Base-by-base conservation (phyloP, 345 rosid species). In the Linum tenue region DNA sequence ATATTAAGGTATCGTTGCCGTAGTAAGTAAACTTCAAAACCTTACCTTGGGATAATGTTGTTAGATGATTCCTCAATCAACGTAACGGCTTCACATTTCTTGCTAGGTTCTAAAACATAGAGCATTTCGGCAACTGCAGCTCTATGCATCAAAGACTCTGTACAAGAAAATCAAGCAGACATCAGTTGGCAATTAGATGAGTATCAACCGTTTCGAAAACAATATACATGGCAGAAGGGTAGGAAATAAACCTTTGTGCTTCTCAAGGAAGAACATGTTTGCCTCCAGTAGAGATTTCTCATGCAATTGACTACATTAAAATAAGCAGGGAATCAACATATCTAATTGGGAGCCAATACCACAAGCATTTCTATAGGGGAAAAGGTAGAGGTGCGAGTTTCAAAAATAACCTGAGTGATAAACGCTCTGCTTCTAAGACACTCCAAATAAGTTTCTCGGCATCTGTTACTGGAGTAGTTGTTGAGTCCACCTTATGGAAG, bases 121-220 rank as follows among this genome's bases (percentile, higher is more conserved):
- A 89, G 63, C 92, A 89, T 89, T 83, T 91, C 98, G 16, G 98
- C 95, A 63, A 77, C 92, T 55, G 98, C 98, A 44, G 88, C 92
- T 75, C 92, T 91, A 78, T 91, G 98, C 89, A 84, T 82, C 83
- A 91, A 83, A 43, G 96, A 91, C 80, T 76, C 98, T 91, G 85
- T 72, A 42, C 56, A 22, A 68, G 8, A 71, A 1, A 55, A 64
- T 31, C 42, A 56, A 65, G 56, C 62, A 14, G 59, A 37, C 55
- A 39, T 51, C 22, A 44, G 67, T 53, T 61, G 48, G 66, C 1
- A 36, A 40, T 15, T 48, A 12, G 14, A 3, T 6, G 53, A 44
- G 51, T 2, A 44, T 8, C 51, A 3, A 48, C 53, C 53, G 14
- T 7, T 48, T 48, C 14, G 14, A 9, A 48, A 15, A 12, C 2